phyloP scores from a whole-genome alignment of 1,139 yeast species.

The Nakaseomyces sp. region DNA sequence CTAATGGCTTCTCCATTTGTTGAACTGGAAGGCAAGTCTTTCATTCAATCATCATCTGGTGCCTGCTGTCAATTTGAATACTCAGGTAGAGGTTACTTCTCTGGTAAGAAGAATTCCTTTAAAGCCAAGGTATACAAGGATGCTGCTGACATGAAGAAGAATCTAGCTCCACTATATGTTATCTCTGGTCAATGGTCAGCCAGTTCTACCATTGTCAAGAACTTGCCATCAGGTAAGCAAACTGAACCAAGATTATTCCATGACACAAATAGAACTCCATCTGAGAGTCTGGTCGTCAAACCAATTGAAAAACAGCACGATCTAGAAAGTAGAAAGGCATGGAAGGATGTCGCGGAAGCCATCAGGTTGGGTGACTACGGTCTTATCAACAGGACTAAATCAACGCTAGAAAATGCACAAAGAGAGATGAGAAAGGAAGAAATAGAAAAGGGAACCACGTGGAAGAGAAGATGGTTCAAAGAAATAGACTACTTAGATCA shows the following conservation, averaged over 20 bases:
- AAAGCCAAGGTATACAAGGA: conserved; percentile 70
- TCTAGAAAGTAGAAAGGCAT: conserved; percentile 76
- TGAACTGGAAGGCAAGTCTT: conserved; percentile 78
- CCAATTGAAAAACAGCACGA: conserved; percentile 68
- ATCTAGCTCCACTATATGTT: conserved; percentile 64
- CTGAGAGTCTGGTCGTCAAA: conserved; percentile 57
- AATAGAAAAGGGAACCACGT: conserved; percentile 46
- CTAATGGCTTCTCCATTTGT: conserved; percentile 84
- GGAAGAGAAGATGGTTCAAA: conserved; percentile 80
- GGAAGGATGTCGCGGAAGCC: conserved; percentile 85
- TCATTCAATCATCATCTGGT: conserved; percentile 75
- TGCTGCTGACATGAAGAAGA: conserved; percentile 37
- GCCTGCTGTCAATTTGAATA: conserved; percentile 66
- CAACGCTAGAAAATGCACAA: conserved; percentile 70
- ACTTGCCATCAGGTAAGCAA: conserved; percentile 11
- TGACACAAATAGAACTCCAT: conserved; percentile 48
- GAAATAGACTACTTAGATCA: conserved; percentile 39
- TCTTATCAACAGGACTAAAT: conserved; percentile 62
- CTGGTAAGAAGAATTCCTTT: conserved; percentile 91
- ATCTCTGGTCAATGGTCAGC: conserved; percentile 92
- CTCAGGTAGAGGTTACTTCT: conserved; percentile 87
- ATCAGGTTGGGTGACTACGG: conserved; percentile 65
- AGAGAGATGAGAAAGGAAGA: conserved; percentile 73
- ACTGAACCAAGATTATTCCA: conserved; percentile 44
- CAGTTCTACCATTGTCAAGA: conserved; percentile 41